phyloP scores from a whole-genome alignment of 2,329 filamentous ascomycete species.

The Fusarium phyllophilum region DNA sequence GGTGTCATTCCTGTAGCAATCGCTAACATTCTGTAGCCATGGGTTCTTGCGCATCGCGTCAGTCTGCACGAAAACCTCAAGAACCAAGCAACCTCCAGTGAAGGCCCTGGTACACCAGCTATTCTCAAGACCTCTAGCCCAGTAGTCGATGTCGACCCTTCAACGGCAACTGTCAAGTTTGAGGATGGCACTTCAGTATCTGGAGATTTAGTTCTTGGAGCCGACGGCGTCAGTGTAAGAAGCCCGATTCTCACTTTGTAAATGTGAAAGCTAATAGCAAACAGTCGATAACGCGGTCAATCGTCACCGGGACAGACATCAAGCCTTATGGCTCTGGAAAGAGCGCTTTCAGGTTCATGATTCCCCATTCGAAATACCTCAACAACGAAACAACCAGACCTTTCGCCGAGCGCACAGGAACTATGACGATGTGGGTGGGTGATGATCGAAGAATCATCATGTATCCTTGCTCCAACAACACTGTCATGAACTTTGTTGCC shows the following conservation, averaged over 20 bases:
- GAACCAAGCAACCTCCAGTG: conserved; percentile 50
- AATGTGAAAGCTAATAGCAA: not conserved
- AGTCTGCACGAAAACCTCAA: conserved; percentile 62
- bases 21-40: conserved; percentile 21
- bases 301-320: conserved; percentile 30
- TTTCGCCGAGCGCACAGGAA: conserved; percentile 19
- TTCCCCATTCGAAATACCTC: conserved; percentile 52
- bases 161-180: conserved; percentile 55
- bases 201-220: conserved; percentile 63
- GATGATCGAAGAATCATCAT: conserved; percentile 56
- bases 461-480: conserved; percentile 59
- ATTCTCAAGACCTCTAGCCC: conserved; percentile 53
- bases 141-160: conserved; percentile 56
- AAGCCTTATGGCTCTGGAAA: conserved; percentile 59
- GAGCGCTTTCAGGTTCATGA: conserved; percentile 65
- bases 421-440: conserved; percentile 52
- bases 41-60: conserved; percentile 64
- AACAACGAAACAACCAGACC: conserved; percentile 35
- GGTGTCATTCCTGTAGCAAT: rapidly evolving
- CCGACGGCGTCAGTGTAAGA: conserved; percentile 62
- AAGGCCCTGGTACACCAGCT: conserved; percentile 50
- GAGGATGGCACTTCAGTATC: conserved; percentile 55
- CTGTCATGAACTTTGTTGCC: conserved; percentile 59
- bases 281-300: conserved; percentile 41
- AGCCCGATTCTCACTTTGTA: no score